Evolutionary conservation across 768 basidiomycete genomes (phyloP), one percentile per base, ranked within the genome.

Genomic region (Lactarius tabidus): DNA sequence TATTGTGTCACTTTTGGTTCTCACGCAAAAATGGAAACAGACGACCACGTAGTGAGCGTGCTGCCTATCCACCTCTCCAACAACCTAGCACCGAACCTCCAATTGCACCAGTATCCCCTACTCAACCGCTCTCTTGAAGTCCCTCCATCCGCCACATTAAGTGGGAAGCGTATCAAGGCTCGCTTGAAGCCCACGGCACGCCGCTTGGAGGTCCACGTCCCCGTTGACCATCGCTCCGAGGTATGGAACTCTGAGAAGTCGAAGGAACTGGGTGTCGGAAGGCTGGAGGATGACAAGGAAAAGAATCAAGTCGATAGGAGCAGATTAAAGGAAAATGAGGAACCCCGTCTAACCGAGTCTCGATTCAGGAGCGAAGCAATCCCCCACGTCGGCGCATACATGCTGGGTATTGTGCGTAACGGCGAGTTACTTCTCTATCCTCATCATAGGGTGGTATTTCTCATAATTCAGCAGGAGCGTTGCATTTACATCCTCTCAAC

Each of bases 41-140:
- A 85, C 67, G 90, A 91, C 75, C 84, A 86, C 70, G 75, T 91
- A 62, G 80, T 92, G 65, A 79, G 79, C 69, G 78, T 85, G 56
- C 79, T 94, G 59, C 92, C 92, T 41, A 82, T 94, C 60, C 87
- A 87, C 70, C 85, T 82, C 69, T 87, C 89, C 45, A 84, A 87
- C 72, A 74, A 76, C 18, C 82, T 89, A 26, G 73, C 77, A 38
- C 83, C 87, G 2, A 81, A 86, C 71, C 73, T 94, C 43, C 90
- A 93, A 41, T 75, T 93, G 5, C 90, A 93, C 70, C 92, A 94
- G 69, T 93, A 86, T 70, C 92, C 93, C 6, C 81, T 94, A 9
- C 78, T 91, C 2, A 85, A 81, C 10, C 82, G 90, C 31, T 86
- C 90, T 12, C 79, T 94, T 2, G 88, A 89, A 75, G 82, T 81